These are phyloP conservation scores for Dioscorea zingiberensis DNA, from an alignment of 106 monocot species.

Conservation along the genomic window DNA sequence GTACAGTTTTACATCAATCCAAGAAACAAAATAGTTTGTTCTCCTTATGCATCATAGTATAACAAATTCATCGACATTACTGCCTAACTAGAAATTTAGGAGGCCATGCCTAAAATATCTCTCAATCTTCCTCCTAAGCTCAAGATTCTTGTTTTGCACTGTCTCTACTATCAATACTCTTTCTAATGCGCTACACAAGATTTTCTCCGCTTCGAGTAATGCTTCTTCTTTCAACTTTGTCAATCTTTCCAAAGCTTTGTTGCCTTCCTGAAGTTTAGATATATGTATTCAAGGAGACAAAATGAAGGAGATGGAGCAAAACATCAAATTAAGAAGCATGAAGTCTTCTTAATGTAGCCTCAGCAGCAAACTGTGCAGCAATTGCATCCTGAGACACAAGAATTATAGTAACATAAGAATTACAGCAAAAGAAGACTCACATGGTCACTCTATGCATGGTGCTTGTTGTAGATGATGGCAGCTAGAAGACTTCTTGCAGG, in stretches of 20 bases:
- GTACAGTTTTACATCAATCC: too few species aligned
- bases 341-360: slow-evolving; percentile 60
- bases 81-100: too few species aligned
- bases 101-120: slow-evolving; percentile 30
- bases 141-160: slow-evolving; percentile 40
- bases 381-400: slow-evolving; percentile 57
- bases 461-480: slow-evolving; percentile 74
- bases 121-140: slow-evolving; percentile 31
- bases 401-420: neutral
- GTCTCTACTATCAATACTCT: slow-evolving; percentile 28
- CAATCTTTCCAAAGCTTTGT: slow-evolving; percentile 24
- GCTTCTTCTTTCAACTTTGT: slow-evolving; percentile 45
- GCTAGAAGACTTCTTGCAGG: slow-evolving; percentile 85
- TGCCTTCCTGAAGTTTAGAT: slow-evolving; percentile 28
- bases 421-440: too few species aligned
- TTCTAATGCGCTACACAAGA: slow-evolving; percentile 22
- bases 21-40: slow-evolving; percentile 47
- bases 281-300: slow-evolving; percentile 8
- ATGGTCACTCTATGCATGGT: slow-evolving; percentile 60
- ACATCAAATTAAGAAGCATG: slow-evolving; percentile 22
- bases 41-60: slow-evolving; percentile 40
- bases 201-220: slow-evolving; percentile 31
- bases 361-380: slow-evolving; percentile 63
- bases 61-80: too few species aligned
- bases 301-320: neutral